phyloP scores from a whole-genome alignment of 1,284 basidiomycete genomes.

The Singerocomus inundabilis region DNA sequence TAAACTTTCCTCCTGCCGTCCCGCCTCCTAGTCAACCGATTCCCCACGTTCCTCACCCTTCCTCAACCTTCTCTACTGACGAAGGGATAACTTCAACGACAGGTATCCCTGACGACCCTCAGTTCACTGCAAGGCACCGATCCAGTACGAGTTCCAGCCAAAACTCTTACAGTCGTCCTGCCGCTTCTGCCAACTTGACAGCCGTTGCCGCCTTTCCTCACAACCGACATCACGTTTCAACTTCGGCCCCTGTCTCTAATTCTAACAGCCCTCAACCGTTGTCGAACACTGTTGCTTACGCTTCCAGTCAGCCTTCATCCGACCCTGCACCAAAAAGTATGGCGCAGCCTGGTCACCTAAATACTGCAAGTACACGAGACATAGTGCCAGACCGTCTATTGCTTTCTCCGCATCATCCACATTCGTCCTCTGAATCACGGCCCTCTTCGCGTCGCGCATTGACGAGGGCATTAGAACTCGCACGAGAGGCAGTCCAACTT shows the following conservation, averaged over 20 bases:
- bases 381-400: constrained; percentile 43
- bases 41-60: constrained; percentile 50
- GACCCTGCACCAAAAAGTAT: constrained; percentile 57
- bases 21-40: constrained; percentile 77
- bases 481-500: constrained; percentile 76
- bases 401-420: constrained; percentile 42
- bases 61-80: constrained; percentile 26
- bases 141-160: constrained; percentile 35
- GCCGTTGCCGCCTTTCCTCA: constrained; percentile 63
- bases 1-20: constrained; percentile 58
- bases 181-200: constrained; percentile 52
- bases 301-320: constrained; percentile 39
- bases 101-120: constrained; percentile 18
- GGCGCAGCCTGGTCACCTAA: constrained; percentile 41
- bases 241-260: constrained; percentile 32
- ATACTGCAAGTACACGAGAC: constrained; percentile 37
- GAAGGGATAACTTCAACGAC: constrained; percentile 15
- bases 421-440: constrained; percentile 39
- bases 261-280: constrained; percentile 27
- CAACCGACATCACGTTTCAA: constrained; percentile 44
- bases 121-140: constrained; percentile 23
- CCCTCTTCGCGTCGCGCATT: constrained; percentile 76
- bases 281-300: constrained; percentile 34
- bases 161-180: constrained; percentile 45
- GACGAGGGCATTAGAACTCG: constrained; percentile 77